Percentiles rank a stretch among this genome's conserved stretches.
Conservation (phyloP, 2,329 filamentous ascomycete genomes). For the Sporothrix sp. region DNA sequence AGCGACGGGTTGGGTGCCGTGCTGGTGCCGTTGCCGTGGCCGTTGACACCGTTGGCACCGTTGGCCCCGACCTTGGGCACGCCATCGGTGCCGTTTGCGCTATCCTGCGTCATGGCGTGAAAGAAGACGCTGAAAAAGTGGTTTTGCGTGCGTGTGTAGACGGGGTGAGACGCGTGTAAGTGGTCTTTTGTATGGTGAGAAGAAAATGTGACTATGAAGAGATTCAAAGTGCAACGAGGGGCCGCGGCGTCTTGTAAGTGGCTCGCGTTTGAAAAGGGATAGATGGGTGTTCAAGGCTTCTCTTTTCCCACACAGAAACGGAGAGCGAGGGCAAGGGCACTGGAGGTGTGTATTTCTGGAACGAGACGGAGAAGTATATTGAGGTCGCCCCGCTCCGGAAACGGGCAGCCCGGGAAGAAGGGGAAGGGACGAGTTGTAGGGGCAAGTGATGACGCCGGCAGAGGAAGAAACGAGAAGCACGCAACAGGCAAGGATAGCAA, state of each 20-base stretch:
- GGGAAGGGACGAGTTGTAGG: too few relatives aligned
- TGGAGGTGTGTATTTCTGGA: too few relatives aligned
- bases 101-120: conserved; percentile 2
- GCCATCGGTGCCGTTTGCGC: not conserved
- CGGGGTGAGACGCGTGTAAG: not conserved
- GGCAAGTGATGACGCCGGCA: not conserved
- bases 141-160: not conserved
- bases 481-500: not conserved
- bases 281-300: not conserved
- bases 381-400: too few relatives aligned
- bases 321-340: too few relatives aligned
- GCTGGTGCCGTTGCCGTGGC: not conserved
- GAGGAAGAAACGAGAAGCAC: not conserved
- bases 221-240: not conserved
- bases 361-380: too few relatives aligned
- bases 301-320: too few relatives aligned
- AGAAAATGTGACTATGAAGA: not conserved
- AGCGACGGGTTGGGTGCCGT: not conserved
- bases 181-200: not conserved
- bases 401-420: too few relatives aligned
- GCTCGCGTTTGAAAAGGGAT: not conserved
- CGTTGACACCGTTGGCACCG: not conserved
- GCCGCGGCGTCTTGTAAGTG: not conserved
- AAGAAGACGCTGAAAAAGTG: not conserved
- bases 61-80: not conserved